A percentile compares a stretch with the other conserved stretches of the same genome.
These are phyloP conservation scores for Iris pallida DNA, from an alignment of 116 monocot genomes.

Conservation along the genomic window DNA sequence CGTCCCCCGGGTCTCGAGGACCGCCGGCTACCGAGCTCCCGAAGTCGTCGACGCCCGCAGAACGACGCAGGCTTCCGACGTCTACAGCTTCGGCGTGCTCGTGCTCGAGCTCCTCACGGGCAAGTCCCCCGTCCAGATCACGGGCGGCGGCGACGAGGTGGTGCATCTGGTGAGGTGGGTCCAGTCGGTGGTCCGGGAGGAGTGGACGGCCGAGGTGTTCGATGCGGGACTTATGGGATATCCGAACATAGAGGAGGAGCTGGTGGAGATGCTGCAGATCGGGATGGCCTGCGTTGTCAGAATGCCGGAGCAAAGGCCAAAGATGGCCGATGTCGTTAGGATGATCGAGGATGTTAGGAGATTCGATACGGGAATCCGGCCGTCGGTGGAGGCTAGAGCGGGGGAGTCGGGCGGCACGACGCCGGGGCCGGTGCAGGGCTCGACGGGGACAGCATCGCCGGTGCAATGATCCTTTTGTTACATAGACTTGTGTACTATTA, in stretches of 20 bases:
- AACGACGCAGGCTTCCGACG: neutral
- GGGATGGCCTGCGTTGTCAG: conserved; percentile 71
- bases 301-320: conserved; percentile 65
- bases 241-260: conserved; percentile 78
- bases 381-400: conserved; percentile 28
- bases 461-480: too few species aligned
- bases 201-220: conserved; percentile 94
- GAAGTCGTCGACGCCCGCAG: neutral
- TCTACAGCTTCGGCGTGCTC: conserved; percentile 9
- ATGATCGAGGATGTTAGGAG: conserved; percentile 55
- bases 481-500: too few species aligned
- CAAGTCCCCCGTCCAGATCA: neutral
- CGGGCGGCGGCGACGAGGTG: neutral
- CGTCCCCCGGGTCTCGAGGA: conserved; percentile 29
- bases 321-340: conserved; percentile 56
- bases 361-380: conserved; percentile 27
- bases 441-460: too few species aligned
- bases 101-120: conserved; percentile 10
- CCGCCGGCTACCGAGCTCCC: conserved; percentile 37
- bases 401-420: neutral
- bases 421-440: too few species aligned
- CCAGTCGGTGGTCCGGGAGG: conserved; percentile 78
- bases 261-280: conserved; percentile 86
- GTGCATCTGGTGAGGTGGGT: conserved; percentile 48
- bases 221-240: conserved; percentile 62